phyloP scores from a whole-genome alignment of 2,329 filamentous ascomycete species.

The Penicillium sp. region DNA sequence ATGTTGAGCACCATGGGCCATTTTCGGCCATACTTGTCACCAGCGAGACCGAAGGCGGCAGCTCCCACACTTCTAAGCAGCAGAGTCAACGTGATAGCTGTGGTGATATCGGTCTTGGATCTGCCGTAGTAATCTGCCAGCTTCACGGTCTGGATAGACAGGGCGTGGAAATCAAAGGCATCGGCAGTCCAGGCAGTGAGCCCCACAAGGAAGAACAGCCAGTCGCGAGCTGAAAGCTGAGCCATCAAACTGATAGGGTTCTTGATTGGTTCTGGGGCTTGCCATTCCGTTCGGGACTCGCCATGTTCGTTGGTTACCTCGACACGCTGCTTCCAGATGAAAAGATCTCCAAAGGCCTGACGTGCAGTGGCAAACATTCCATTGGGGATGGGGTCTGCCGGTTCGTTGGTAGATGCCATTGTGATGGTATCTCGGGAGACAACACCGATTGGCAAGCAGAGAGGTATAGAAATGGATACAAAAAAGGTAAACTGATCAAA shows the following conservation, averaged over 20 bases:
- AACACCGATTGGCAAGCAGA: too few relatives aligned
- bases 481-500: background rate
- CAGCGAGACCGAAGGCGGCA: conserved; percentile 72
- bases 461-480: background rate
- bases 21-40: conserved; percentile 78
- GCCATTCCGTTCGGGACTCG: conserved; percentile 69
- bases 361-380: conserved; percentile 66
- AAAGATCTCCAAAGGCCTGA: conserved; percentile 65
- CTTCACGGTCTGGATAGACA: conserved; percentile 76
- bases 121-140: conserved; percentile 60
- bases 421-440: background rate
- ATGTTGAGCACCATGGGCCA: conserved; percentile 81
- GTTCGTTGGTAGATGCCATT: conserved; percentile 39
- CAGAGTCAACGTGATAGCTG: conserved; percentile 63
- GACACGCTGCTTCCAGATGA: conserved; percentile 73
- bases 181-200: conserved; percentile 78
- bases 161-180: conserved; percentile 80
- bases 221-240: conserved; percentile 65
- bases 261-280: conserved; percentile 62
- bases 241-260: conserved; percentile 71
- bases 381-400: conserved; percentile 67
- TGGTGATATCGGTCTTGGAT: conserved; percentile 69
- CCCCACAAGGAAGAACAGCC: conserved; percentile 75
- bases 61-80: conserved; percentile 75
- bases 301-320: conserved; percentile 57